Base-by-base conservation (phyloP, 2,329 filamentous ascomycete species). In the Lecanicillium sp. region DNA sequence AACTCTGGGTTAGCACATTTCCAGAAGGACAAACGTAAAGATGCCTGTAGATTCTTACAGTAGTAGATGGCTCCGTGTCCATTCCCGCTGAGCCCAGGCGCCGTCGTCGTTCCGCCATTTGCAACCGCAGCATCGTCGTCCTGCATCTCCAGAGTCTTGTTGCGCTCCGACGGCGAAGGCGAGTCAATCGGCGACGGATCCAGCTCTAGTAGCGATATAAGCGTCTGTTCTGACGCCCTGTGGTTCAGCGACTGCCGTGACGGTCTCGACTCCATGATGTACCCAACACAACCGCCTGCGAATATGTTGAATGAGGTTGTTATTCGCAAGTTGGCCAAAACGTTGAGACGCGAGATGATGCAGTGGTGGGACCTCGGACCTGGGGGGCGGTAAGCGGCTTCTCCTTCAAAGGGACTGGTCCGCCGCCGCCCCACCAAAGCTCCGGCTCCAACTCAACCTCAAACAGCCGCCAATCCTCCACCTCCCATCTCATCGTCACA, bases 151-250 rank as follows among this genome's bases (percentile, higher is more conserved):
- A 65, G 56, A 16, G 67, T 73, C 40, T 71, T 68, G 43, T 78
- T 70, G 33, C 59, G 49, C 34, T 61, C 56, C 13, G 54, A 70
- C 42, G 55, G 70, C 38, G 80, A 52, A 2, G 65, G 60, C 28
- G 61, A 60, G 18, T 74, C 83, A 31, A 94, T 85, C 0, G 88
- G 89, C 16, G 80, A 79, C 4, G 89, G 89, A 38, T 94, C 88
- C 45, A 95, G 68, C 54, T 90, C 78, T 37, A 82, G 72, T 42
- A 95, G 72, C 30, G 82, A 82, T 42, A 78, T 63, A 38, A 80
- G 61, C 28, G 78, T 78, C 51, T 71, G 70, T 44, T 67, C 61
- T 31, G 70, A 75, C 44, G 62, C 65, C 38, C 56, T 62, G 38
- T 50, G 55, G 40, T 55, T 51, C 22, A 67, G 55, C 18, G 59